phyloP scores from a whole-genome alignment of 345 rosid genomes.

The Dipteronia dyeriana region DNA sequence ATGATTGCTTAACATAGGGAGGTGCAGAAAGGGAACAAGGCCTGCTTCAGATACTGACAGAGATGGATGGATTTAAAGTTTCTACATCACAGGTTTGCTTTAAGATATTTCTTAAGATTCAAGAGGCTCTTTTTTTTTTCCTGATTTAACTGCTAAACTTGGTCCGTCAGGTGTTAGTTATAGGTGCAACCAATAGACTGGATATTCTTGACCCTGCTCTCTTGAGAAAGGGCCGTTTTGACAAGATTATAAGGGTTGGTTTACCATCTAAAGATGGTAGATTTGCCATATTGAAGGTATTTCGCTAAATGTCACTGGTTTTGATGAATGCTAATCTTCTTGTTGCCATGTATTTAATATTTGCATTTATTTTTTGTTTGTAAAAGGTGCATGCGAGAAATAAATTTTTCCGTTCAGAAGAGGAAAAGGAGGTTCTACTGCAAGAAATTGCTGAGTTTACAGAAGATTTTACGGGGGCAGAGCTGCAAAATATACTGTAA shows the following conservation, averaged over 20 bases:
- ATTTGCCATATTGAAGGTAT: slow-evolving; percentile 85
- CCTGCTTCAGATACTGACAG: slow-evolving; percentile 92
- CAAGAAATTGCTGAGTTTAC: slow-evolving; percentile 79
- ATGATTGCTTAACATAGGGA: slow-evolving; percentile 54
- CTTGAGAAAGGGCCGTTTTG: slow-evolving; percentile 95
- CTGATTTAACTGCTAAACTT: slow-evolving; percentile 28
- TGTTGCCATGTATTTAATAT: slow-evolving; percentile 12
- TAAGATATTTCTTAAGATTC: slow-evolving; percentile 12
- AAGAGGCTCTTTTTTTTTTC: not conserved
- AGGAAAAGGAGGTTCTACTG: slow-evolving; percentile 69
- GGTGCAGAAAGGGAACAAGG: slow-evolving; percentile 99
- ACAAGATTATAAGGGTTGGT: slow-evolving; percentile 93
- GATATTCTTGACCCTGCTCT: slow-evolving; percentile 97
- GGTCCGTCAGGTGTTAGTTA: slow-evolving; percentile 75
- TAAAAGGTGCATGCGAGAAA: slow-evolving; percentile 94
- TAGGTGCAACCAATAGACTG: slow-evolving; percentile 96
- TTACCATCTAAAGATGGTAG: slow-evolving; percentile 93
- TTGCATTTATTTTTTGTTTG: slow-evolving; percentile 17
- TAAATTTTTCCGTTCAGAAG: slow-evolving; percentile 80
- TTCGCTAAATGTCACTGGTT: slow-evolving; percentile 6
- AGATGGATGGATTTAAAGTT: slow-evolving; percentile 97
- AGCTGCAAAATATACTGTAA: slow-evolving; percentile 93
- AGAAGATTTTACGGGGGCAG: slow-evolving; percentile 95
- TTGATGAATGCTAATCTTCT: slow-evolving; percentile 13
- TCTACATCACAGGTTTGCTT: slow-evolving; percentile 77